Evolutionary conservation across 1,284 basidiomycete species (phyloP).

Genomic region (Cutaneotrichosporon mucoides): DNA sequence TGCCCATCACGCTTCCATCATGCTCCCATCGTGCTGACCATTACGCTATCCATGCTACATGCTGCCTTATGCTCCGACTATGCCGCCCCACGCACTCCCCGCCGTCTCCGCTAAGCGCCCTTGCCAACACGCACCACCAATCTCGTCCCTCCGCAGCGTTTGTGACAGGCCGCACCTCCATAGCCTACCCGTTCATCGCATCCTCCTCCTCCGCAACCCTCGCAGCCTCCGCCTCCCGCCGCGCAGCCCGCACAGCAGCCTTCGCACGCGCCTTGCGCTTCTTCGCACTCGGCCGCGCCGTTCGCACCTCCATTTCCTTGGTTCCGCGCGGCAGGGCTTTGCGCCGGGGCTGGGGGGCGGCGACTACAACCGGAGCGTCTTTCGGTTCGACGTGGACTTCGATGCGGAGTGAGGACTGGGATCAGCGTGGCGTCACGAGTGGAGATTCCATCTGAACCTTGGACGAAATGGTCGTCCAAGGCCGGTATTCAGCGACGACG

Average conservation of each 20-base stretch:
- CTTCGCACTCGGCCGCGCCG: neutral
- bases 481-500: too few species aligned
- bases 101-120: too few species aligned
- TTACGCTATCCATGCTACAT: too few species aligned
- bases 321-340: conserved; percentile 1
- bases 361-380: neutral
- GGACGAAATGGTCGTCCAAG: too few species aligned
- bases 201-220: conserved; percentile 8
- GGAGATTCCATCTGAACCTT: too few species aligned
- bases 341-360: neutral
- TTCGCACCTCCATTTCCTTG: neutral
- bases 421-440: neutral
- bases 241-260: neutral
- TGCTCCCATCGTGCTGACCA: too few species aligned
- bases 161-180: too few species aligned
- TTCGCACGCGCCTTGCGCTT: neutral
- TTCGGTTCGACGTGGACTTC: conserved; percentile 4
- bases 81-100: too few species aligned
- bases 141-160: too few species aligned
- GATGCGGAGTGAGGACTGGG: neutral
- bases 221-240: neutral
- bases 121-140: too few species aligned
- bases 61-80: too few species aligned
- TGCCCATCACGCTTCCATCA: too few species aligned
- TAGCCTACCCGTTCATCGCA: conserved; percentile 10